Evolutionary conservation across 2,329 filamentous ascomycete genomes (phyloP).

Genomic region (Pseudogymnoascus sp.): DNA sequence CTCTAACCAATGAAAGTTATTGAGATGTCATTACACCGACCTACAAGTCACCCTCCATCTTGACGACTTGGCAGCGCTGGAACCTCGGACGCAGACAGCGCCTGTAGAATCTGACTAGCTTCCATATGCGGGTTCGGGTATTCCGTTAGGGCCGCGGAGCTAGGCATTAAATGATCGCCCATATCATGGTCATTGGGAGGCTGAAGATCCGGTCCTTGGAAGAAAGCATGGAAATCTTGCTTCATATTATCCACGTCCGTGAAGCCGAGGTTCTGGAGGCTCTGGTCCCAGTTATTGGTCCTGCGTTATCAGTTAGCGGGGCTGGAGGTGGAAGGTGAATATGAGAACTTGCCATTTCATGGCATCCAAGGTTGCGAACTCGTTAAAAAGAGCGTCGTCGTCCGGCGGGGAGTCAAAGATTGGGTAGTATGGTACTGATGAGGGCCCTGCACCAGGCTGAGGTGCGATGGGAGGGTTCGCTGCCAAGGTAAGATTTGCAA

Average conservation of each 20-base stretch:
- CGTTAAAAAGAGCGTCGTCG: conserved; percentile 46
- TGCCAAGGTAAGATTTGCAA: neutral
- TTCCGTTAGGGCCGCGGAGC: neutral
- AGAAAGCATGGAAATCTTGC: conserved; percentile 29
- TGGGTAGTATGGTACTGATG: conserved; percentile 13
- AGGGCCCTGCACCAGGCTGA: conserved; percentile 9
- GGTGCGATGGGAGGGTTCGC: neutral
- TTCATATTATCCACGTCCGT: conserved; percentile 28
- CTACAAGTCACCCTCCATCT: neutral
- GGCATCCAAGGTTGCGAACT: conserved; percentile 48
- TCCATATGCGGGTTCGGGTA: conserved; percentile 19
- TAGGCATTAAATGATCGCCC: conserved; percentile 22
- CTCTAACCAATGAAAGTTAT: neutral
- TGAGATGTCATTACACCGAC: neutral
- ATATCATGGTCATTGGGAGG: conserved; percentile 24
- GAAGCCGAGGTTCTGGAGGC: conserved; percentile 30
- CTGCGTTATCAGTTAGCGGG: conserved; percentile 19
- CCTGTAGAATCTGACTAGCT: conserved; percentile 27
- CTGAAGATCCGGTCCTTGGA: conserved; percentile 24
- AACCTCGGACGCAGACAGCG: conserved; percentile 20
- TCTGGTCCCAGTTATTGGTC: conserved; percentile 28
- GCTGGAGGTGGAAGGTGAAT: neutral
- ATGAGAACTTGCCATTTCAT: conserved; percentile 35
- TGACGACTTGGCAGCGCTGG: neutral
- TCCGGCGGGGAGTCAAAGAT: conserved; percentile 24